Evolutionary conservation across 345 rosid species (phyloP).

Genomic region (Mercurialis annua): DNA sequence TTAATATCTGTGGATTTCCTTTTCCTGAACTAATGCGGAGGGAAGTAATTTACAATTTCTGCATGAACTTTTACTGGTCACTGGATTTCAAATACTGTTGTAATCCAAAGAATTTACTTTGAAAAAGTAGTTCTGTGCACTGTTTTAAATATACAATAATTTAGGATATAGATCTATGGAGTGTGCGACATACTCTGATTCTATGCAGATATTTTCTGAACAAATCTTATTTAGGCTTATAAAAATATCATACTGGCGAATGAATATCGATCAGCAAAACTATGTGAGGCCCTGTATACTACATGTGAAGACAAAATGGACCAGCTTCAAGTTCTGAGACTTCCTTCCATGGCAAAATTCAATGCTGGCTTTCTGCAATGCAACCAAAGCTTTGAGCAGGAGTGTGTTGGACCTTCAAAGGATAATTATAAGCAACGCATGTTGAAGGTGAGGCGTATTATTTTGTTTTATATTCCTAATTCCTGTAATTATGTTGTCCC

Average conservation of each 20-base stretch:
- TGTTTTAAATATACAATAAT: too few species aligned
- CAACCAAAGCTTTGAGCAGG: conserved; percentile 77
- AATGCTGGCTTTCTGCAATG: conserved; percentile 90
- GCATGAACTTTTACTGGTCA: neutral
- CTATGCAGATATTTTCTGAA: neutral
- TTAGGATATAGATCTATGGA: neutral
- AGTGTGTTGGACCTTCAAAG: conserved; percentile 92
- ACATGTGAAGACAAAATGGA: conserved; percentile 97
- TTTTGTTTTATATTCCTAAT: neutral
- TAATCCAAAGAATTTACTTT: too few species aligned
- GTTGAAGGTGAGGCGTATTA: conserved; percentile 57
- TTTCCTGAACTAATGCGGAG: neutral
- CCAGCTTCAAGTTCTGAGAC: conserved; percentile 93
- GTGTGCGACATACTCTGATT: neutral
- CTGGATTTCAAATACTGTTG: neutral
- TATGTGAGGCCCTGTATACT: conserved; percentile 74
- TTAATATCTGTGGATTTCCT: neutral
- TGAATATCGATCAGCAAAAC: conserved; percentile 78
- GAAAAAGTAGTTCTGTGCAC: too few species aligned
- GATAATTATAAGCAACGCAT: conserved; percentile 73
- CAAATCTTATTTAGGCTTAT: conserved; percentile 50
- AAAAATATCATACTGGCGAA: conserved; percentile 70
- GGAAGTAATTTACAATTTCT: neutral
- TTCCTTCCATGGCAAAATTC: conserved; percentile 99
- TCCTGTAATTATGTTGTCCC: neutral